Conservation (phyloP, 2,329 filamentous ascomycete species). For the Falciphora oryzae region DNA sequence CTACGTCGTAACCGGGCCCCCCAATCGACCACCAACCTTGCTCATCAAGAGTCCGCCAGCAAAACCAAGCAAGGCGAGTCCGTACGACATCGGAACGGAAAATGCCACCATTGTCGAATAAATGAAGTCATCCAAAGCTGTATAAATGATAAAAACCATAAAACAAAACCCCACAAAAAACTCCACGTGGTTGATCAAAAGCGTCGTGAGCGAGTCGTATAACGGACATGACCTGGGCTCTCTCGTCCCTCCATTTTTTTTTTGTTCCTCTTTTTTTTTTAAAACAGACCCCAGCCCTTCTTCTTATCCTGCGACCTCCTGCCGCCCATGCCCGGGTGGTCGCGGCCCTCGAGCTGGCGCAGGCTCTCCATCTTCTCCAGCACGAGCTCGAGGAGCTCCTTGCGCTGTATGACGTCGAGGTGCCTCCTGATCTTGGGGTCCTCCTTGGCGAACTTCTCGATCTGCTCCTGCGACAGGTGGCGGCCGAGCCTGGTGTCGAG, state of each 20-base stretch:
- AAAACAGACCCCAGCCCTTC: slow-evolving; percentile 47
- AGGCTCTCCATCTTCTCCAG: slow-evolving; percentile 94
- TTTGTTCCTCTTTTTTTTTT: slow-evolving; percentile 10
- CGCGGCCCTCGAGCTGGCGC: slow-evolving; percentile 72
- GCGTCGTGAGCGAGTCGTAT: not conserved
- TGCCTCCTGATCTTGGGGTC: slow-evolving; percentile 86
- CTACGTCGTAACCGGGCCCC: too few species aligned
- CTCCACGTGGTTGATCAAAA: not conserved
- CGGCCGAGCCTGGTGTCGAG: slow-evolving; percentile 81
- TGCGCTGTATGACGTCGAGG: slow-evolving; percentile 84
- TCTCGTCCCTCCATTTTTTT: not conserved
- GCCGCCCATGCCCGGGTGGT: slow-evolving; percentile 39
- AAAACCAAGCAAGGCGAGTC: too few species aligned
- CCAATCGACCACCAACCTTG: too few species aligned
- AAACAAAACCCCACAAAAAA: not conserved
- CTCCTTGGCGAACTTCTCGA: slow-evolving; percentile 88
- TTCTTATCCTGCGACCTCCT: slow-evolving; percentile 26
- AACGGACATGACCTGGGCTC: not conserved
- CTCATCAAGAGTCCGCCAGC: too few species aligned
- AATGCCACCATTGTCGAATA: not conserved
- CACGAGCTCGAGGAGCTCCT: slow-evolving; percentile 88
- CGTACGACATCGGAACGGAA: not conserved
- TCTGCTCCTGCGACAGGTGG: slow-evolving; percentile 68
- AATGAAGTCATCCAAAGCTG: not conserved
- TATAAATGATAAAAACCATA: not conserved